Evolutionary conservation across 331 rosid species (phyloP).

Genomic region (Quercus phellos): DNA sequence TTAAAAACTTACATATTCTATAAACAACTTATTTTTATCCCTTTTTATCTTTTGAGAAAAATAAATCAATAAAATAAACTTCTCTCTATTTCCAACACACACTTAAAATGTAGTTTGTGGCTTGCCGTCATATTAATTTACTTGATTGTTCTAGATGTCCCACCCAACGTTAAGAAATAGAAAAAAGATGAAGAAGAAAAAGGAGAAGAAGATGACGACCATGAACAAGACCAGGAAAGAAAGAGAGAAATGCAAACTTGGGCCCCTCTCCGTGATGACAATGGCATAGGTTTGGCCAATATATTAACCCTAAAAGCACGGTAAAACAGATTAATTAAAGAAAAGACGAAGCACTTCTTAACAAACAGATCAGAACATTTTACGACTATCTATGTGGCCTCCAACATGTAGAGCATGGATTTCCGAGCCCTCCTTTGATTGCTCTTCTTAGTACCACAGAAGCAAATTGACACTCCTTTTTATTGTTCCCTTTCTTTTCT

Average conservation of each 20-base stretch:
- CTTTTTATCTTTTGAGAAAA: too few relatives aligned
- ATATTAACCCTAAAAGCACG: background rate
- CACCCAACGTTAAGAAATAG: background rate
- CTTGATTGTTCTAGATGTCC: background rate
- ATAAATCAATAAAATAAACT: too few relatives aligned
- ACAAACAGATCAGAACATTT: conserved; percentile 2
- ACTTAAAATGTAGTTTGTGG: too few relatives aligned
- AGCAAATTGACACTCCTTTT: conserved; percentile 22
- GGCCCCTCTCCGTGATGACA: background rate
- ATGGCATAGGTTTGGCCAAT: background rate
- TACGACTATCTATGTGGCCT: conserved; percentile 27
- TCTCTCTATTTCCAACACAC: too few relatives aligned
- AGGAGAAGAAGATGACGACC: background rate
- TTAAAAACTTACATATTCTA: too few relatives aligned
- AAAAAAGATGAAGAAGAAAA: background rate
- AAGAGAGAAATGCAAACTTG: background rate
- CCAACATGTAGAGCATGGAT: conserved; percentile 40
- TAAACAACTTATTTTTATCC: too few relatives aligned
- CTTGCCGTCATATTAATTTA: background rate
- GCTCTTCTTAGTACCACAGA: conserved; percentile 28
- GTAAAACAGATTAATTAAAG: background rate
- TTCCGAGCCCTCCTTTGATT: conserved; percentile 51
- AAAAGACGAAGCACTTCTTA: background rate
- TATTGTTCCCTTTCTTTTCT: conserved; percentile 25
- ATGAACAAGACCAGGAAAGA: background rate